These are phyloP conservation scores for Rhizophagus prolifer DNA, from an alignment of 192 early-diverging fungal species.

Conservation along the genomic window DNA sequence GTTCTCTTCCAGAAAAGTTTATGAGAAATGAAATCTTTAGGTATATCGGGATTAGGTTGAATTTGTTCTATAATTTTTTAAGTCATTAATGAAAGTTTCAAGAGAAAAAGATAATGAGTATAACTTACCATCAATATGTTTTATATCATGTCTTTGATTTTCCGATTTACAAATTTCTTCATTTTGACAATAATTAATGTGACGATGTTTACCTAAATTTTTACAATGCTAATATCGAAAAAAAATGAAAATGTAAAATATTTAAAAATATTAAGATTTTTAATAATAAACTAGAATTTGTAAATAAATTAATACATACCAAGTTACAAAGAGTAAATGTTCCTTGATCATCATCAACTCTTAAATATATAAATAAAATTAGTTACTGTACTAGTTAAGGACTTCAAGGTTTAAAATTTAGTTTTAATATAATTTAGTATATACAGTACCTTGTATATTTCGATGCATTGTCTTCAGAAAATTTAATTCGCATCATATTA, in stretches of 20 bases:
- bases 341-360: constrained; percentile 1
- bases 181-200: constrained; percentile 31
- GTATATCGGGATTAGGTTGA: constrained; percentile 8
- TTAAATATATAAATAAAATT: not conserved
- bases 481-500: constrained; percentile 4
- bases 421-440: too few relatives aligned
- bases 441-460: constrained; percentile 1
- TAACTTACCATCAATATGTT: constrained; percentile 19
- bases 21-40: constrained; percentile 31
- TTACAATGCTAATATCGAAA: constrained; percentile 7
- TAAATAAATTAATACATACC: not conserved
- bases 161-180: constrained; percentile 3
- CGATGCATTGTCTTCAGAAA: constrained; percentile 16
- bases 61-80: not conserved
- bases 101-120: not conserved
- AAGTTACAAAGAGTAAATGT: constrained; percentile 21
- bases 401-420: too few relatives aligned
- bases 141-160: not conserved
- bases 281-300: not conserved
- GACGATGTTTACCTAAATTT: constrained; percentile 22
- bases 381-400: too few relatives aligned
- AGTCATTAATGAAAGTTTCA: not conserved
- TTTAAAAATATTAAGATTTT: not conserved
- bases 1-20: constrained; percentile 24
- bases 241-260: not conserved